Base-by-base conservation (phyloP, 1,284 basidiomycete genomes). In the Sanghuangporus sanghuang region DNA sequence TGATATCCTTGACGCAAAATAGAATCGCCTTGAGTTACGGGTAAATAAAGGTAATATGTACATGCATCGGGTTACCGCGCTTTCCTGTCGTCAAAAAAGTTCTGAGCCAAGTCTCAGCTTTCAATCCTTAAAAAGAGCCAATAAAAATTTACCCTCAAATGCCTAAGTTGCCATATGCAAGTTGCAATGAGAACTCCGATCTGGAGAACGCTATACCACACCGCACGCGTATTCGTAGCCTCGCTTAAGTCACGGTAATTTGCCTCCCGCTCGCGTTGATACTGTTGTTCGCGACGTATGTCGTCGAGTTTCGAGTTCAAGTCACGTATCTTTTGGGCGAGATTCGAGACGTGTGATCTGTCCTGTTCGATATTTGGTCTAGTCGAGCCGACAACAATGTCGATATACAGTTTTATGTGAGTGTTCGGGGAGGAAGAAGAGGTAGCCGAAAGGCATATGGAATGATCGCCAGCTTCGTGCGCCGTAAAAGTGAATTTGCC, bases 401-500 rank as follows among this genome's bases (percentile, higher is more conserved):
- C 97, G 68, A 99, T 84, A 77, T 98, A 93, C 69, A 99, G 85
- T 48, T 95, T 92, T 67, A 99, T 92, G 73, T 98, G 95, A 1
- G 93, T 90, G 64, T 83, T 86, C 58, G 85, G 82, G 6, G 91
- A 86, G 6, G 89, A 76, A n/a, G 83, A 81, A 73, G 93, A 90
- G 73, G 96, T 95, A 36, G 93, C 92, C 12, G 89, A 89, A 59
- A 99, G 83, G 74, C 97, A 99, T 73, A 99, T 97, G 62, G 92
- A 87, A 77, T 99, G 97, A 79, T 98, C 96, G 61, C 96, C 96
- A 62, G 95, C 85, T 67, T 96, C 94, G 76, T 98, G 94, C 2
- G 95, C 96, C 18, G 96, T 97, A 73, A 99, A 99, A 0, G 96
- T 98, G 77, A 99, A 99, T 67, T 88, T 87, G 56, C 96, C 92